Percentiles rank a stretch among this genome's conserved stretches.
Conservation (phyloP, 805 yeast species). For the Spathaspora boniae region DNA sequence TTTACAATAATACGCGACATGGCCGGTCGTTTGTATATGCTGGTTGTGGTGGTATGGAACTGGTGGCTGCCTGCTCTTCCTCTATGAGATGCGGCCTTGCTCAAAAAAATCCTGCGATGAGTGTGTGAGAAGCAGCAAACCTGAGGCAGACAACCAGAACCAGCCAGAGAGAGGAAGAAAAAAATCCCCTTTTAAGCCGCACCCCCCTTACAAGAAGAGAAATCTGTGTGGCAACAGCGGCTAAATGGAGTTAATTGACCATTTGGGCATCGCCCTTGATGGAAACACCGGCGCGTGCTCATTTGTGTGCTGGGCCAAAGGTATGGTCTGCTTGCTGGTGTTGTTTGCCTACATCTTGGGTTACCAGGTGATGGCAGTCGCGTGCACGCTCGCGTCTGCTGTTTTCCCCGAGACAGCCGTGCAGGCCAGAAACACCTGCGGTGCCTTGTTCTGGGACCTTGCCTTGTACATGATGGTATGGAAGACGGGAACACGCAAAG, state of each 20-base stretch:
- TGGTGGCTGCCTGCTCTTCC: no score
- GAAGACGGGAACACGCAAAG: neutral
- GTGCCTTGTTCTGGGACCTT: conserved; percentile 25
- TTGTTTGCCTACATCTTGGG: conserved; percentile 2
- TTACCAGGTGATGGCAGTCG: conserved; percentile 7
- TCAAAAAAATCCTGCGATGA: neutral
- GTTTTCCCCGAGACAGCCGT: conserved; percentile 18
- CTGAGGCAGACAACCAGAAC: no score
- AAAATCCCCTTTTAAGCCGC: neutral
- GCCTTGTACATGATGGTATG: conserved; percentile 28
- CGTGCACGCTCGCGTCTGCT: conserved; percentile 2
- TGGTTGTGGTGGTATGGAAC: no score
- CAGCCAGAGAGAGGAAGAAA: neutral
- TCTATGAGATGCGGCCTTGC: conserved; percentile 1
- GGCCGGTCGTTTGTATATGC: no score
- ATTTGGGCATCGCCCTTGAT: conserved; percentile 6
- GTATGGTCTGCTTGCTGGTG: conserved; percentile 7
- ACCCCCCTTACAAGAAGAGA: neutral
- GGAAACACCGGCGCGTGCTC: neutral
- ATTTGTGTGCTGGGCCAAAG: conserved; percentile 5
- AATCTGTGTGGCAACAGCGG: neutral
- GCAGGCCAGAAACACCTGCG: conserved; percentile 6
- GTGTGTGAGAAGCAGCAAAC: no score
- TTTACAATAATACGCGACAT: conserved; percentile 91
- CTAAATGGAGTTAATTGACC: conserved; percentile 10